These are phyloP conservation scores for Fraxinus anomala DNA, from an alignment of 257 asterid genomes.

Conservation along the genomic window DNA sequence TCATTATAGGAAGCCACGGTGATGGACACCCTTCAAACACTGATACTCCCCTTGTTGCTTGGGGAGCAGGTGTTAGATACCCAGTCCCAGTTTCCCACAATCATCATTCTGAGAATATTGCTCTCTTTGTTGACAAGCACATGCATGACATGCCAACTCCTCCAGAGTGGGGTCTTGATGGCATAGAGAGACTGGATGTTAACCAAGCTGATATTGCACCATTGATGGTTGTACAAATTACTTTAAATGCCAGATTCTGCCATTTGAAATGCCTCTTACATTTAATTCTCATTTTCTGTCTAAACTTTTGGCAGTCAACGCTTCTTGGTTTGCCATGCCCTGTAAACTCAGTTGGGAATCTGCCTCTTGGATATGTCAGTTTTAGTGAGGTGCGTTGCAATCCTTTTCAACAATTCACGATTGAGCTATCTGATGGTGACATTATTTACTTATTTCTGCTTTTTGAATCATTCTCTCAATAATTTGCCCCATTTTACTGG, in stretches of 20 bases:
- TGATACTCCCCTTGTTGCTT: slow-evolving; percentile 96
- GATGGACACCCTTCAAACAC: slow-evolving; percentile 98
- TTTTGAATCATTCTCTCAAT: slow-evolving; percentile 18
- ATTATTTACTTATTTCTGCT: background rate
- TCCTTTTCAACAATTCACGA: slow-evolving; percentile 8
- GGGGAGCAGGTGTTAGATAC: slow-evolving; percentile 86
- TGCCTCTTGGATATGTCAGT: slow-evolving; percentile 77
- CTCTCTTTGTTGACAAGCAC: slow-evolving; percentile 83
- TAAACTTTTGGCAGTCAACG: slow-evolving; percentile 69
- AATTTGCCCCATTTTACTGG: slow-evolving; percentile 14
- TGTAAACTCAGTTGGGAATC: slow-evolving; percentile 86
- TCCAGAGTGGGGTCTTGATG: slow-evolving; percentile 87
- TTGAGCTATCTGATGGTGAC: slow-evolving; percentile 22
- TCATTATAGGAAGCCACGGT: slow-evolving; percentile 86
- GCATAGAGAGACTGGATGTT: slow-evolving; percentile 84
- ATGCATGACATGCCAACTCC: slow-evolving; percentile 88
- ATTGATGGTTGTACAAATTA: slow-evolving; percentile 68
- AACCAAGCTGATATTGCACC: slow-evolving; percentile 99
- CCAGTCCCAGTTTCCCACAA: slow-evolving; percentile 51
- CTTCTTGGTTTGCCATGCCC: slow-evolving; percentile 95
- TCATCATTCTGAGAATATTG: slow-evolving; percentile 47
- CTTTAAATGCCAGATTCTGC: slow-evolving; percentile 12
- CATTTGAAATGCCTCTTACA: slow-evolving; percentile 13
- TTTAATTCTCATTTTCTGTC: slow-evolving; percentile 29
- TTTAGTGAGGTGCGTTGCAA: slow-evolving; percentile 63